Evolutionary conservation across 306 rosid genomes (phyloP), one percentile per base, ranked within the genome.

Genomic region (Quercus dentata): DNA sequence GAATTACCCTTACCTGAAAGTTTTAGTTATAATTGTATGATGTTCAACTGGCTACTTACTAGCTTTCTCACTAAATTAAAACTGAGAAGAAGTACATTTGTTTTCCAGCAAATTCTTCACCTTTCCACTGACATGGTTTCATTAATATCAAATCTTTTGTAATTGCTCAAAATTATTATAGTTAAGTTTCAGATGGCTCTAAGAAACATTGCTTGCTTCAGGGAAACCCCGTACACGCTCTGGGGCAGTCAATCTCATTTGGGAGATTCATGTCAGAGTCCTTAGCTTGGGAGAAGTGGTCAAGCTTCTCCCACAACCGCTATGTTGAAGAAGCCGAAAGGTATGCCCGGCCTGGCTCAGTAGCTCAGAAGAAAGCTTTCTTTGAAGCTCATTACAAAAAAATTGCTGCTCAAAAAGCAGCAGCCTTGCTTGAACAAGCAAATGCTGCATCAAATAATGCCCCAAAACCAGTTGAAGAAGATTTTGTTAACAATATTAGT

Each of bases 361-460:
- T 95, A 56, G 99, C 99, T 1, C 98, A 92, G 86, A 95, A 95
- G 89, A 95, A 95, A 77, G 99, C 99, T 59, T 95, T 95, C 91
- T 95, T 95, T 86, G 99, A 95, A 88, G 99, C 98, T 68, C 99
- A 95, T 77, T 95, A 95, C 90, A 95, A 87, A 87, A 95, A 89
- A 64, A 76, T 95, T 44, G 99, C 99, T 21, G 98, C 99, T 83
- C 92, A 92, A 65, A 88, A 88, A 61, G 91, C 91, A 0, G 92
- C 97, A 3, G 93, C 92, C 11, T 82, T 93, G 86, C 98, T 91
- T 76, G 98, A 87, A 76, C 94, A 89, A 82, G 90, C 57, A 12
- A 87, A 90, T 71, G 90, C 81, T 23, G 55, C 81, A 18, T 85
- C 83, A 1, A 62, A 84, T n/a, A 72, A 76, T 79, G 79, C 28